Conservation (phyloP, 116 monocot genomes). For the Cymodocea nodosa region DNA sequence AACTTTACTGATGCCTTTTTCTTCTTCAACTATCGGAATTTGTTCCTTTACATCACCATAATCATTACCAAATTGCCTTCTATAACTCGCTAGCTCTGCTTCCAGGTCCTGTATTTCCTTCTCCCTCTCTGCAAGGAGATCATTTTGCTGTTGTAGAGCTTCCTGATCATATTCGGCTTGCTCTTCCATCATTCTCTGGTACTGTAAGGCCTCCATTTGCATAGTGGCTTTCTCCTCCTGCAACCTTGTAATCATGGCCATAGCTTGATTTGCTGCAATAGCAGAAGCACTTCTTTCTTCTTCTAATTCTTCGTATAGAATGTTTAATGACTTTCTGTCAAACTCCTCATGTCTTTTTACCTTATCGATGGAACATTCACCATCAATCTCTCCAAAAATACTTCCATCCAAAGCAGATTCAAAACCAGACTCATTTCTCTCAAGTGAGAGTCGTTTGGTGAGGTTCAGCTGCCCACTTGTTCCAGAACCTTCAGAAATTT, state of each 20-base stretch:
- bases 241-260: slow-evolving; percentile 98
- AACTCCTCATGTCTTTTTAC: slow-evolving; percentile 61
- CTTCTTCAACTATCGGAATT: not conserved
- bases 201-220: slow-evolving; percentile 96
- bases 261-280: slow-evolving; percentile 85
- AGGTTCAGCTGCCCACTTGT: slow-evolving; percentile 32
- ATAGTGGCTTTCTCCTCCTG: slow-evolving; percentile 97
- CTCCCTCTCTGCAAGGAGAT: slow-evolving; percentile 57
- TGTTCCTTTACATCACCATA: not conserved
- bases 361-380: slow-evolving; percentile 45
- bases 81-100: slow-evolving; percentile 47
- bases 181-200: slow-evolving; percentile 97
- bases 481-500: slow-evolving; percentile 23
- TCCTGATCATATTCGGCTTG: slow-evolving; percentile 92
- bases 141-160: slow-evolving; percentile 51
- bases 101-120: slow-evolving; percentile 56
- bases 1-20: not conserved
- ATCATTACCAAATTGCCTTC: slow-evolving; percentile 16
- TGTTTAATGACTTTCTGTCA: slow-evolving; percentile 64
- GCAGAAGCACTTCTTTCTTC: slow-evolving; percentile 96
- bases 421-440: slow-evolving; percentile 61
- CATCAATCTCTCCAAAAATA: slow-evolving; percentile 65
- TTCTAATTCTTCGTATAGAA: slow-evolving; percentile 82
- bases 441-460: slow-evolving; percentile 44
- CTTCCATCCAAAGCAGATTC: slow-evolving; percentile 65